Evolutionary conservation across 495 filamentous ascomycete genomes (phyloP), one percentile per base, ranked within the genome.

Genomic region (Massariosphaeria phaeospora): DNA sequence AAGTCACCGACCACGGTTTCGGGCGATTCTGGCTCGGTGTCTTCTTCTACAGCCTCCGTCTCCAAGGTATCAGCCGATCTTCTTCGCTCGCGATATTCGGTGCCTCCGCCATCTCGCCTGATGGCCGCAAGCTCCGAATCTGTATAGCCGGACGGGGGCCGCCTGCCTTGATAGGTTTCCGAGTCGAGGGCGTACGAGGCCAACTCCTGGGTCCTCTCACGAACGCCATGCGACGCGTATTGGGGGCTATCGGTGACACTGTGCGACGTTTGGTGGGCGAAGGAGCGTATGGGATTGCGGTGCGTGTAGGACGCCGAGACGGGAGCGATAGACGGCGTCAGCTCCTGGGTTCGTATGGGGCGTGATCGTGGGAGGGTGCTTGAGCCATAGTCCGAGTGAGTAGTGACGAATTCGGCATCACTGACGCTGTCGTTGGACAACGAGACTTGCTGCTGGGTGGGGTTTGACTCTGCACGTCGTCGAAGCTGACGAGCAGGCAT

Each of bases 121-220:
- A 38, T 57, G 24, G 59, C 67, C 34, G 36, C 52, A 6, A 36
- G 24, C 20, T 64, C 54, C 25, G 58, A 56, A 18, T 60, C 61
- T 18, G 52, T 48, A 26, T 26, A 48, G 54, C 50, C 56, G 15
- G 51, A 47, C 17, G 45, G 63, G 29, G 48, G 59, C 25, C 46
- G 52, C 20, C 21, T 4, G 40, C 43, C 57, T 18, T 59, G 63
- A 54, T 55, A 52, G 13, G 54, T 41, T 9, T 42, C 41, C 23
- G 70, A 69, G 17, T 85, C 88, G 27, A 96, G 75, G n/a, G 86
- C 86, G 59, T 87, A 87, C 5, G 80, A 88, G 21, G 93, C 91
- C 29, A 98, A 79, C 67, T 95, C 88, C 27, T 89, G 89, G 1
- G 93, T 95, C 64, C 95, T 84, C 67, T 95, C 87, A 48, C 93